Base-by-base conservation (phyloP, 305 asterid species). In the Fraxinus dipetala region DNA sequence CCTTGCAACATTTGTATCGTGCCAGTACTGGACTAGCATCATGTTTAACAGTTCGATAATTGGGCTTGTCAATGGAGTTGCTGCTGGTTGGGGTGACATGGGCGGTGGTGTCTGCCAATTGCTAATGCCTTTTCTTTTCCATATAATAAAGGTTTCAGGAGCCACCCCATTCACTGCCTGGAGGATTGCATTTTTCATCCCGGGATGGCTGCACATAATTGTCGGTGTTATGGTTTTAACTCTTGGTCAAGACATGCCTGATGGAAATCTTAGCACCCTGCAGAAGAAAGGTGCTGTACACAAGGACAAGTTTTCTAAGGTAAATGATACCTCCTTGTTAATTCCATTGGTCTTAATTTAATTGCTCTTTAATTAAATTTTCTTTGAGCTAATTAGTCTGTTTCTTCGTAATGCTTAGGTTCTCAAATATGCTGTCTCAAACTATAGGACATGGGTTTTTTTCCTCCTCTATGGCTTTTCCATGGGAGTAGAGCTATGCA, bases 51-150 rank as follows among this genome's bases (percentile, higher is more conserved):
- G 85, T 13, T 78, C 84, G 2, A 89, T 89, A 1, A 84, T 89
- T 6, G 92, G 91, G 13, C 76, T 78, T 1, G 92, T 83, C 2
- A 89, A 88, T 0, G 92, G 91, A 14, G 80, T 84, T 3, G 89
- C 92, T 0, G 92, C 88, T 0, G 90, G 92, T 0, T 89, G 92
- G 92, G 92, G 92, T 30, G 82, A 87, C 11, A 87, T 87, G 89
- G 92, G 92, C 0, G 92, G 92, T 0, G 90, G 92, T 1, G 90
- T 84, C 0, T 87, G 90, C 0, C 92, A 89, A 14, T 85, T 88
- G 20, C 22, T 88, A 1, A 88, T 89, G 92, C 91, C 92, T 0
- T 2, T 89, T 31, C 84, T 89, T 1, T 86, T 67, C 70, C 84
- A 88, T 13, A 28, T 88, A 2, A 85, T 89, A 9, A 74, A 75